These are phyloP conservation scores for Venturia nashicola DNA, from an alignment of 2,329 filamentous ascomycete species.

Conservation along the genomic window DNA sequence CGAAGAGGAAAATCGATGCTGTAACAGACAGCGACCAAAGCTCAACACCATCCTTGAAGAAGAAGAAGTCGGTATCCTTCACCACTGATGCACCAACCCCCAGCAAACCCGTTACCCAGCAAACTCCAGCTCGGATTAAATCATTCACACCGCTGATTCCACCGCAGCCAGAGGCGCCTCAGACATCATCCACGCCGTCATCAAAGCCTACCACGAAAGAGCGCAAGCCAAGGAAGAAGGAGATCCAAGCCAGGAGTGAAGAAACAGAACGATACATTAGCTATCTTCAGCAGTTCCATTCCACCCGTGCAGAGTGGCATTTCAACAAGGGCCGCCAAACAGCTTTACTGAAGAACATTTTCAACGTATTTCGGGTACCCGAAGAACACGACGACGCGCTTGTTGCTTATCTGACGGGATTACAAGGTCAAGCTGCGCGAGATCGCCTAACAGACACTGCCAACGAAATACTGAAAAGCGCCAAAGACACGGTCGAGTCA, in stretches of 20 bases:
- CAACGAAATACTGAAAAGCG: slow-evolving; percentile 5
- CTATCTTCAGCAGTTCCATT: slow-evolving; percentile 68
- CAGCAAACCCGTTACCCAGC: slow-evolving; percentile 42
- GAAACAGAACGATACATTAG: slow-evolving; percentile 41
- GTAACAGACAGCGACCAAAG: slow-evolving; percentile 5
- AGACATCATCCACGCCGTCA: not conserved
- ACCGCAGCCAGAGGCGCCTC: slow-evolving; percentile 15
- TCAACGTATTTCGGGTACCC: slow-evolving; percentile 61
- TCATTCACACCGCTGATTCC: slow-evolving; percentile 16
- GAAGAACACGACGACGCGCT: slow-evolving; percentile 56
- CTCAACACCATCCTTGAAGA: slow-evolving; percentile 12
- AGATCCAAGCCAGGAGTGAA: slow-evolving; percentile 15
- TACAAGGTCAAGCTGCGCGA: slow-evolving; percentile 59
- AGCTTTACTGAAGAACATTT: slow-evolving; percentile 69
- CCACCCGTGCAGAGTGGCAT: slow-evolving; percentile 65
- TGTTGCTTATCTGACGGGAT: slow-evolving; percentile 63
- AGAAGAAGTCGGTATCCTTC: slow-evolving; percentile 51
- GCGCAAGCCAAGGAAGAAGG: slow-evolving; percentile 8
- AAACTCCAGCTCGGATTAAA: slow-evolving; percentile 15
- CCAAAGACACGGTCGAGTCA: not conserved
- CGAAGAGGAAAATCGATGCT: not conserved
- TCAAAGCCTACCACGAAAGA: not conserved
- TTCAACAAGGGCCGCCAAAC: slow-evolving; percentile 93
- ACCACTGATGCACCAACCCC: slow-evolving; percentile 48
- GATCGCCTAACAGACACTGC: slow-evolving; percentile 1